A percentile compares a stretch with the other conserved stretches of the same genome.
Conservation (phyloP, 2,329 filamentous ascomycete species). For the Fusarium marasasianum region DNA sequence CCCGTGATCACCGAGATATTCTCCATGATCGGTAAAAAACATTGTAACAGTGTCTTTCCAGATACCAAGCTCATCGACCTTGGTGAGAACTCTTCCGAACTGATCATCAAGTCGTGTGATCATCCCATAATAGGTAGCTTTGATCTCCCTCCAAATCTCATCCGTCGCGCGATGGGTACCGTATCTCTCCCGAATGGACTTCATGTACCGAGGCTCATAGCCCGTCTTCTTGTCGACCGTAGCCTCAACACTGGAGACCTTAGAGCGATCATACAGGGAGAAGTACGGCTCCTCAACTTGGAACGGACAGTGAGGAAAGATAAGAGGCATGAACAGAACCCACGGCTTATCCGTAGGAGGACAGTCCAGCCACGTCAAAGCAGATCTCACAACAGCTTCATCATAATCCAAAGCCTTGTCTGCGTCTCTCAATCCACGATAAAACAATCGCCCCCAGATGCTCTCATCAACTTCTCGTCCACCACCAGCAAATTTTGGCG, state of each 20-base stretch:
- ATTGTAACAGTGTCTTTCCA: constrained; percentile 54
- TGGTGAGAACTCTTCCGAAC: constrained; percentile 53
- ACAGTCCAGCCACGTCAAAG: constrained; percentile 54
- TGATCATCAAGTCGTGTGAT: constrained; percentile 57
- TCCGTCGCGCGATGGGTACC: constrained; percentile 51
- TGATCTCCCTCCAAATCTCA: constrained; percentile 56
- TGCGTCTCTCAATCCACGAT: constrained; percentile 51
- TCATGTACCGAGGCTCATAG: constrained; percentile 55
- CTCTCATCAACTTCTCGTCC: constrained; percentile 42
- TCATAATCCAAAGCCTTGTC: constrained; percentile 55
- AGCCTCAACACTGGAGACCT: constrained; percentile 31
- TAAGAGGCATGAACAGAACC: constrained; percentile 54
- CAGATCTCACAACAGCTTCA: constrained; percentile 53
- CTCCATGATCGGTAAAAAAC: constrained; percentile 58
- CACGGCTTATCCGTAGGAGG: constrained; percentile 53
- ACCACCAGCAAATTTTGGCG: constrained; percentile 43
- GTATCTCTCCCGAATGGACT: constrained; percentile 50
- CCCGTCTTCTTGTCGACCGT: constrained; percentile 47
- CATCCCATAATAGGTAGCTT: constrained; percentile 59
- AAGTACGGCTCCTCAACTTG: constrained; percentile 59
- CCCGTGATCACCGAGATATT: constrained; percentile 58
- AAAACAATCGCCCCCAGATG: constrained; percentile 54
- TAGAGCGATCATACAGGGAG: constrained; percentile 54
- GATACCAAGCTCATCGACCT: constrained; percentile 46
- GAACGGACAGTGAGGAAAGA: constrained; percentile 59